These are phyloP conservation scores for Juncus effusus DNA, from an alignment of 176 grass and related monocot genomes.

Conservation along the genomic window DNA sequence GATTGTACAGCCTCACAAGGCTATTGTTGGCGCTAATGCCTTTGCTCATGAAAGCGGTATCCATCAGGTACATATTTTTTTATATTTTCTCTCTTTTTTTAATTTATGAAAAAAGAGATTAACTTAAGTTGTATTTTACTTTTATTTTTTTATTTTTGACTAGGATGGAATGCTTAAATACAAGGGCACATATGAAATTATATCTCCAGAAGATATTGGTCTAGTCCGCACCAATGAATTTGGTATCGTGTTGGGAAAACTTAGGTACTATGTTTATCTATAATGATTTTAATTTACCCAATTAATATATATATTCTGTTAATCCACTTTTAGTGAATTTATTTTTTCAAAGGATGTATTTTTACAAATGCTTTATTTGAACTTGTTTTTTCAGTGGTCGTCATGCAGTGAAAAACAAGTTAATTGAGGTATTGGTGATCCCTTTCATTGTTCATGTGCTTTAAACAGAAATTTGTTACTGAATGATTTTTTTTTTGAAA, in stretches of 20 bases:
- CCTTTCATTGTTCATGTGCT: constrained; percentile 5
- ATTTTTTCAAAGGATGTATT: not conserved
- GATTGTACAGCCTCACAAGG: constrained; percentile 87
- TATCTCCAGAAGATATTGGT: constrained; percentile 95
- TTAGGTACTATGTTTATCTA: constrained; percentile 49
- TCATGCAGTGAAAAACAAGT: constrained; percentile 82
- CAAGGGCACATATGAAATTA: constrained; percentile 98
- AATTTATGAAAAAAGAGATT: not conserved
- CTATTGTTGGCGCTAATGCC: constrained; percentile 98
- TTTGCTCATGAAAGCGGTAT: constrained; percentile 99
- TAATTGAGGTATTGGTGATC: constrained; percentile 66
- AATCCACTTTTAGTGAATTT: not conserved
- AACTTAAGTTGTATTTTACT: not conserved
- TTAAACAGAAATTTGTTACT: constrained; percentile 4
- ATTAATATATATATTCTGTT: not conserved
- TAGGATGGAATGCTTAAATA: constrained; percentile 99
- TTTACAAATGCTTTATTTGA: not conserved
- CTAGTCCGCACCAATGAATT: constrained; percentile 82
- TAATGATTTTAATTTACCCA: not conserved
- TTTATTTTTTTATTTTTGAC: constrained; percentile 29
- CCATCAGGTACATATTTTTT: constrained; percentile 63
- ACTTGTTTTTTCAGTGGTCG: constrained; percentile 62
- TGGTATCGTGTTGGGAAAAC: constrained; percentile 96
- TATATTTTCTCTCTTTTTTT: constrained; percentile 6
- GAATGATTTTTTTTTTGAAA: constrained; percentile 17